Evolutionary conservation across 495 filamentous ascomycete species (phyloP).

Genomic region (Penicillium bovifimosum): DNA sequence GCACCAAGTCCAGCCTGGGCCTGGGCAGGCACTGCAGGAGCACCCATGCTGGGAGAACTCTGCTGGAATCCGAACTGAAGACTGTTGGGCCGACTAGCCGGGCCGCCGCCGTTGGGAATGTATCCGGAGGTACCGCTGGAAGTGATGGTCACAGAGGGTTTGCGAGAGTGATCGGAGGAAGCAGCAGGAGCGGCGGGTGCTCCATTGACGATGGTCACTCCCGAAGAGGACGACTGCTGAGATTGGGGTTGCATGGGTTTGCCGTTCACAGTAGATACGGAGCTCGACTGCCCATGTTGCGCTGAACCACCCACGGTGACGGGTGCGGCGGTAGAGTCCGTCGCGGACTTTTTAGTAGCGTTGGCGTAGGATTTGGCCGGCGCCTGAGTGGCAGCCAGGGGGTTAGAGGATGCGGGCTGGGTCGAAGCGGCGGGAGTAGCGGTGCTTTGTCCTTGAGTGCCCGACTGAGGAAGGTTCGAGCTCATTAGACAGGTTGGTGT

Average conservation of each 20-base stretch:
- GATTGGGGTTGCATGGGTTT: conserved; percentile 55
- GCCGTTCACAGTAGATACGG: conserved; percentile 78
- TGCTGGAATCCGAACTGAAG: conserved; percentile 73
- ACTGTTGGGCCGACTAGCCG: conserved; percentile 54
- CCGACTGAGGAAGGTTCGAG: conserved; percentile 46
- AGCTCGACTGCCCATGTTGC: conserved; percentile 78
- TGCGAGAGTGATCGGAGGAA: conserved; percentile 69
- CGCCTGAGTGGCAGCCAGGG: conserved; percentile 50
- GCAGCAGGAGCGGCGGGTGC: conserved; percentile 49
- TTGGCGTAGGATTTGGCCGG: conserved; percentile 57
- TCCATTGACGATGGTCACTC: conserved; percentile 65
- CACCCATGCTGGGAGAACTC: conserved; percentile 61
- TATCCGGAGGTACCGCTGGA: conserved; percentile 68
- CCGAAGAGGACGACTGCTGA: conserved; percentile 40
- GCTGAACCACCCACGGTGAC: conserved; percentile 67
- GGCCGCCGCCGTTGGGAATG: conserved; percentile 71
- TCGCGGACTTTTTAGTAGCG: conserved; percentile 79
- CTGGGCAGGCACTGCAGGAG: conserved; percentile 43
- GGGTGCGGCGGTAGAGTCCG: conserved; percentile 57
- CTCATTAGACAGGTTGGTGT: conserved; percentile 46
- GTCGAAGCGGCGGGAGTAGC: conserved; percentile 33
- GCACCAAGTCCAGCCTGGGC: conserved; percentile 52
- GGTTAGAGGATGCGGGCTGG: conserved; percentile 46
- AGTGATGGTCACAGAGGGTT: conserved; percentile 83
- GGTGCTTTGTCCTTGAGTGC: conserved; percentile 50